Base-by-base conservation (phyloP, 352 stramenopile genomes). In the Phytophthora cajani region DNA sequence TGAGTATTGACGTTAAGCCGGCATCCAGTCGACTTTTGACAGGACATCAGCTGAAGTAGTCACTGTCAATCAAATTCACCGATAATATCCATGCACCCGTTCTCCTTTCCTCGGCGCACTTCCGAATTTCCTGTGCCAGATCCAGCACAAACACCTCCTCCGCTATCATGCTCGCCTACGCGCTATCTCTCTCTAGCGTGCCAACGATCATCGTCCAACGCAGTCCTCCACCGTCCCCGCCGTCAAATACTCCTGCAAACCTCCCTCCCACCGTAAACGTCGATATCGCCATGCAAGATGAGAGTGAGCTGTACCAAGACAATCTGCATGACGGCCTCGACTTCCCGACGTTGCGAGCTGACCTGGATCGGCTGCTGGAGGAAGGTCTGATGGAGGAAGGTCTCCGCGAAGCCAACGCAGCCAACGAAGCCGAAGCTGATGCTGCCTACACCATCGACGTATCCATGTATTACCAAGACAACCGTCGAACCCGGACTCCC, bases 361-460 rank as follows among this genome's bases (percentile, higher is more conserved):
- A 78, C 33, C 54, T 78, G 38, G 58, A 75, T 38, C 67, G 67
- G 1, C 62, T 78, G 19, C 54, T 78, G 16, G 67, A 78, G 19
- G 71, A 75, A 60, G 67, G 53, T 19, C 50, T 72, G 8, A 12
- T 25, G n/a, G 67, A 75, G 62, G 59, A 70, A 3, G 52, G 62
- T 36, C 50, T 14, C 9, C 46, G 46, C 46, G 46, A 52, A 49
- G 17, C 7, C 16, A 23, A 63, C 1, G 21, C 9, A 2, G 10
- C 36, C 12, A 25, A 60, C 52, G 38, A 68, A 36, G 25, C 0
- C 25, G 47, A 60, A 54, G 47, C 52, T 36, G 38, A 44, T 17
- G 38, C 38, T 33, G 8, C 27, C 21, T 58, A 47, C 62, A 61
- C 49, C 25, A 64, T 56, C 46, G 38, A 60, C 19, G 33, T 68